Evolutionary conservation across 371 early-diverging fungal genomes (phyloP), one percentile per base, ranked within the genome.

Genomic region (Syncephalastrum racemosum): DNA sequence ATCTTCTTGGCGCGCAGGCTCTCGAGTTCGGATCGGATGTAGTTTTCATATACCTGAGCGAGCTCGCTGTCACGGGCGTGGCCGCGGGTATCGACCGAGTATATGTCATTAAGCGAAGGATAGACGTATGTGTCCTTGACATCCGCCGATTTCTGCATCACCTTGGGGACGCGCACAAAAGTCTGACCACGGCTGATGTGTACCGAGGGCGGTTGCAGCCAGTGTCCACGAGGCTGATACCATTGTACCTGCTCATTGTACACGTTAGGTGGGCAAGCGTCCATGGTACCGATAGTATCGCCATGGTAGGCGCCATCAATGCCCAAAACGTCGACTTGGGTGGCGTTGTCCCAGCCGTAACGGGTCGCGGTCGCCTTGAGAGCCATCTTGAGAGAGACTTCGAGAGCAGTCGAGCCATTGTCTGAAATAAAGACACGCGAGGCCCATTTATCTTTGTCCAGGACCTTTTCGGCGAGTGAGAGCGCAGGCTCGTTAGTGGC

Each of bases 251-350:
- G 75, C 10, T 80, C 81, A 53, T 93, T 93, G 64, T 83, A 93
- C 6, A 82, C 73, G 47, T 85, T 90, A 31, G 91, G 91, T 14
- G 84, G 76, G 54, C 89, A 86, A 2, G 90, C 89, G 64, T 90
- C 87, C 92, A 91, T 92, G 44, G 86, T 85, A 47, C 92, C 92
- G 48, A 91, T 91, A 1, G 92, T 91, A 54, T 91, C 94, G 39
- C 93, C 93, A 57, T 93, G 93, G 56, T 93, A 93, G 12, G 85
- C 80, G 8, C 92, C 91, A 25, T 89, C 80, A 16, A 90, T 64
- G 40, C 90, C 90, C 39, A 92, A 57, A 2, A 89, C 75, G 47
- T 84, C 86, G 12, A 89, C 54, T 2, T 73, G 71, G 5, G 64
- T 50, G 13, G 18, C n/a, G 16, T 76, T 67, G 10, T 65, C 50